Evolutionary conservation across 2,329 filamentous ascomycete species (phyloP).

Genomic region (Ascochyta pisi): DNA sequence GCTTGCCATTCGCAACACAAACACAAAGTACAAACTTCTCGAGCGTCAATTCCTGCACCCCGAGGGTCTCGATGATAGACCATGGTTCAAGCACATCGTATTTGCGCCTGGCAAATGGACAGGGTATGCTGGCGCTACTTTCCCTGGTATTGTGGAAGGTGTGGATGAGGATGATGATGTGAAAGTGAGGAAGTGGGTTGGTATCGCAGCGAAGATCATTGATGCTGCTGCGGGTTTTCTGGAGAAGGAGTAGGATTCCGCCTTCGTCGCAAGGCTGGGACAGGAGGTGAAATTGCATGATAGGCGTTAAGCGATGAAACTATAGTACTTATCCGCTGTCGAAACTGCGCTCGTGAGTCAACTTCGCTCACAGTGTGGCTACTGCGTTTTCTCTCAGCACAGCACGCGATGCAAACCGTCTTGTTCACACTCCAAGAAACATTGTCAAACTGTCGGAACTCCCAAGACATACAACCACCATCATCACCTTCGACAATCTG

Average conservation of each 20-base stretch:
- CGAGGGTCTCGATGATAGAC: constrained; percentile 76
- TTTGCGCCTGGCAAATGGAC: constrained; percentile 93
- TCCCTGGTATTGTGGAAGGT: constrained; percentile 69
- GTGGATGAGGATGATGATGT: constrained; percentile 59
- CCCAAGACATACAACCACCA: too few species aligned
- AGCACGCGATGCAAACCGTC: too few species aligned
- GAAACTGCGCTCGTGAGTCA: too few species aligned
- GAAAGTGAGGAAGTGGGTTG: constrained; percentile 51
- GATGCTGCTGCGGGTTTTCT: constrained; percentile 45
- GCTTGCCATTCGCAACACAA: constrained; percentile 69
- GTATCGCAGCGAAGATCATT: constrained; percentile 48
- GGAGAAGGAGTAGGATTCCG: constrained; percentile 26
- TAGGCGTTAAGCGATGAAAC: neutral
- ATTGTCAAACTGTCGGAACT: too few species aligned
- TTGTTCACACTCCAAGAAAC: too few species aligned
- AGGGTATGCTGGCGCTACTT: constrained; percentile 79
- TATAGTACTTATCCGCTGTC: neutral
- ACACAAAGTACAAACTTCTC: constrained; percentile 82
- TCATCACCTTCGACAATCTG: too few species aligned
- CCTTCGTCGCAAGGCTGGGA: too few species aligned
- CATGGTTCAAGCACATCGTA: constrained; percentile 94
- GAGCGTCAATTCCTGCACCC: constrained; percentile 81
- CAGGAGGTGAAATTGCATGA: neutral
- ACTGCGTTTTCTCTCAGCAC: too few species aligned
- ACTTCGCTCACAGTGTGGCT: too few species aligned